Base-by-base conservation (phyloP, 768 basidiomycete genomes). In the Lactarius deliciosus region DNA sequence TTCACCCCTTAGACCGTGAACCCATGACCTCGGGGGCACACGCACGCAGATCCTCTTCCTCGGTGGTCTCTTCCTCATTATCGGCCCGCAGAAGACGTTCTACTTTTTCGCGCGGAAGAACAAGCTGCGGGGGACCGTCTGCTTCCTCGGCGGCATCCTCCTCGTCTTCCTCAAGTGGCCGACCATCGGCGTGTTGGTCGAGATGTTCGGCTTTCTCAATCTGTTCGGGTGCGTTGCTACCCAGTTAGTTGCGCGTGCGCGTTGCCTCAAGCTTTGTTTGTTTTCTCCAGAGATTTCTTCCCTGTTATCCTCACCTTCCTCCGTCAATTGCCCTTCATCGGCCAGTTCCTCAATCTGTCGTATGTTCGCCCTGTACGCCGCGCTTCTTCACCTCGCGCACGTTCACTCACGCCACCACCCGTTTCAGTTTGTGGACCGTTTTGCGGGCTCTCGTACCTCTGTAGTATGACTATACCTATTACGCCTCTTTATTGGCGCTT, bases 151-250 rank as follows among this genome's bases (percentile, higher is more conserved):
- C 36, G 94, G 94, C 18, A 90, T 98, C 69, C 74, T 94, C 18
- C 88, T 99, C 68, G 95, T 98, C 18, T 99, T 99, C 78, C 71
- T 92, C 76, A 98, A 96, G 76, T 92, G 94, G 86, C 95, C 96
- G 0, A 94, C 97, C 78, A 77, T 94, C 68, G 97, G 97, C 45
- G 89, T 98, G 79, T 75, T 94, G 59, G 86, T 99, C 55, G 96
- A 99, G 78, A 94, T 89, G 8, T 94, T 98, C 75, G 97, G 97
- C 22, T 99, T 99, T 80, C 78, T 98, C 73, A 98, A 97, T 76
- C 83, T 99, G 53, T 99, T 99, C 74, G 96, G 96, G 96, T 98
- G 75, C 61, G 83, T 50, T 36, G 36, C 1, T 36, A 13, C 11
- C 11, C 36, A 6, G 11, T 22, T 61, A 6, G 11, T 22, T 61